Evolutionary conservation across 345 rosid genomes (phyloP).

Genomic region (Rhodamnia rubescens): DNA sequence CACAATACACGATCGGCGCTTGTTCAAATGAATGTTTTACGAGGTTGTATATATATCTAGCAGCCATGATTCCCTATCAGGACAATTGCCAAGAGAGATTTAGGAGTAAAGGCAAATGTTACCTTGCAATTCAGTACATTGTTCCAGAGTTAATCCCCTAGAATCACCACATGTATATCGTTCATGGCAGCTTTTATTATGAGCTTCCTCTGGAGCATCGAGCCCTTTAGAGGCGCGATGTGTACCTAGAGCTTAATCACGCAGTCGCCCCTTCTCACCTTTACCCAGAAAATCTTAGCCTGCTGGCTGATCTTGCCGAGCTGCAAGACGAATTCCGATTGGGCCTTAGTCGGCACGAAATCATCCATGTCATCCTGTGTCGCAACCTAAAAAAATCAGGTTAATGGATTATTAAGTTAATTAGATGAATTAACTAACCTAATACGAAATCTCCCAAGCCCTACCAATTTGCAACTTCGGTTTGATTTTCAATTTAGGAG

Average conservation of each 20-base stretch:
- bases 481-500: no score
- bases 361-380: constrained; percentile 9
- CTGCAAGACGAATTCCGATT: constrained; percentile 13
- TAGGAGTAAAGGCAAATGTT: background rate
- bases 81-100: background rate
- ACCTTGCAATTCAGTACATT: constrained; percentile 36
- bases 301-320: constrained; percentile 24
- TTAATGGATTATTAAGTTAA: no score
- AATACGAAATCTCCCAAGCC: no score
- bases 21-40: background rate
- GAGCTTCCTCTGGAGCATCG: constrained; percentile 21
- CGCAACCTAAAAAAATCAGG: no score
- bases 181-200: constrained; percentile 18
- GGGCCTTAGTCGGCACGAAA: constrained; percentile 10
- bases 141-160: constrained; percentile 25
- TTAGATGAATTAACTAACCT: no score
- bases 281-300: constrained; percentile 24
- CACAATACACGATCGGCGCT: background rate
- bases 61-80: rapidly evolving
- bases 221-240: constrained; percentile 7
- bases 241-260: constrained; percentile 14
- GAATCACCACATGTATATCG: constrained; percentile 29
- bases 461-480: no score
- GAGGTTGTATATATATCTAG: background rate
- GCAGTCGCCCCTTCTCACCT: constrained; percentile 23